Base-by-base conservation (phyloP, 768 basidiomycete species). In the Butyriboletus loyo region DNA sequence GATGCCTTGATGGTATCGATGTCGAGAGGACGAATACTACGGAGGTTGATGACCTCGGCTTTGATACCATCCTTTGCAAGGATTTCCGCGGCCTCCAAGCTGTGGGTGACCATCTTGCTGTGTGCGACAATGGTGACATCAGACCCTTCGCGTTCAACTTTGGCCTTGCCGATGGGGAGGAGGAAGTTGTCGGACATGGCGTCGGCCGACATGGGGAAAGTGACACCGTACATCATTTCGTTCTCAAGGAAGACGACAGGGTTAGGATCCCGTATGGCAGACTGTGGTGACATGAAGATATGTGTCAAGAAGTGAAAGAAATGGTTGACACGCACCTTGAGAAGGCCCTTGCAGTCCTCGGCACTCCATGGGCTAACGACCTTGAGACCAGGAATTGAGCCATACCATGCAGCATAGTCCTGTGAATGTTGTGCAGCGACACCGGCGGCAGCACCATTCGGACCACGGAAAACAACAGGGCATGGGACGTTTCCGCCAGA, bases 221-320 rank as follows among this genome's bases (percentile, higher is more conserved):
- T 83, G 58, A 94, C 85, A 73, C 97, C 97, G 76, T 99, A 99
- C 69, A 99, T 73, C 84, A 99, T 93, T 73, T 99, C 97, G 75
- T 99, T 99, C 71, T 99, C 97, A 47, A 99, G 88, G 82, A 99
- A 94, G 60, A 98, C 94, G 61, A 98, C 90, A 14, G 94, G 94
- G 77, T 96, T 98, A 49, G 95, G 95, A 72, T 99, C 97, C 35
- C 97, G 91, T 67, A 99, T 98, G 36, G 97, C 97, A 56, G 93
- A 73, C 93, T 95, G 55, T 17, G 35, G 35, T 24, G 37, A 49
- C 9, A 40, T 44, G 24, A 58, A 43, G 40, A 25, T 10, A 35
- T 5, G 42, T 25, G 39, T 31, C 22, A 36, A 8, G n/a, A 35
- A 32, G 8, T 42, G 35, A 34, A 31, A 50, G 5, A 19, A n/a